Conservation (phyloP, 352 stramenopile species). For the Phytopythium montanum region DNA sequence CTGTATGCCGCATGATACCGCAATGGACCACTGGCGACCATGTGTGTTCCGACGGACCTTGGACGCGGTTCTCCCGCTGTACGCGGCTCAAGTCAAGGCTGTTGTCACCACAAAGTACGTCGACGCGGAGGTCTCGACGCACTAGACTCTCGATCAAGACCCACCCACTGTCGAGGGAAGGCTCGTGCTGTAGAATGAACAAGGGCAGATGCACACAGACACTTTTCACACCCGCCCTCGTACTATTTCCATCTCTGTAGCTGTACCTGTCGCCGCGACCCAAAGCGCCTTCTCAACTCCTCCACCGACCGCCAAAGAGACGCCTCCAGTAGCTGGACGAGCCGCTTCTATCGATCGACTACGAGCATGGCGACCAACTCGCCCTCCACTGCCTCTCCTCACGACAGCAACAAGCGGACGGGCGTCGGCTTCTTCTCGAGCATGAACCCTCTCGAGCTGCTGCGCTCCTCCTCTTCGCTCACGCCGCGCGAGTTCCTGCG, state of each 20-base stretch:
- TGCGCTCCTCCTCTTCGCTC: slow-evolving; percentile 48
- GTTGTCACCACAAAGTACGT: not conserved
- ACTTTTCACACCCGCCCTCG: not conserved
- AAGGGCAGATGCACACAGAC: not conserved
- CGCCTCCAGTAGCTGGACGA: not conserved
- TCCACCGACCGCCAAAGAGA: not conserved
- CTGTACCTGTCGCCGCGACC: not conserved
- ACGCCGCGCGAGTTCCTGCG: slow-evolving; percentile 60
- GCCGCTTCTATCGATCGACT: not conserved
- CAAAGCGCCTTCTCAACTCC: not conserved
- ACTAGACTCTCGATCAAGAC: not conserved
- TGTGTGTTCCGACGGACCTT: not conserved
- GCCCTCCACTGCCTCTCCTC: not conserved
- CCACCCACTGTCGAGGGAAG: not conserved
- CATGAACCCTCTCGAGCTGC: slow-evolving; percentile 52
- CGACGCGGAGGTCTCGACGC: not conserved
- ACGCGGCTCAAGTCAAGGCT: not conserved
- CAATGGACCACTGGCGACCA: no score
- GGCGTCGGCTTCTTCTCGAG: slow-evolving; percentile 38
- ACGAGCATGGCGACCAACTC: slow-evolving; percentile 1
- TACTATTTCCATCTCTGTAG: not conserved
- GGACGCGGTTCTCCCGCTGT: not conserved
- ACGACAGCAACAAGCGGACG: not conserved
- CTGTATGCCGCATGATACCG: no score
- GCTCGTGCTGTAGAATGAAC: not conserved